Evolutionary conservation across 441 rosid species (phyloP).

Genomic region (Omphalea diandra): DNA sequence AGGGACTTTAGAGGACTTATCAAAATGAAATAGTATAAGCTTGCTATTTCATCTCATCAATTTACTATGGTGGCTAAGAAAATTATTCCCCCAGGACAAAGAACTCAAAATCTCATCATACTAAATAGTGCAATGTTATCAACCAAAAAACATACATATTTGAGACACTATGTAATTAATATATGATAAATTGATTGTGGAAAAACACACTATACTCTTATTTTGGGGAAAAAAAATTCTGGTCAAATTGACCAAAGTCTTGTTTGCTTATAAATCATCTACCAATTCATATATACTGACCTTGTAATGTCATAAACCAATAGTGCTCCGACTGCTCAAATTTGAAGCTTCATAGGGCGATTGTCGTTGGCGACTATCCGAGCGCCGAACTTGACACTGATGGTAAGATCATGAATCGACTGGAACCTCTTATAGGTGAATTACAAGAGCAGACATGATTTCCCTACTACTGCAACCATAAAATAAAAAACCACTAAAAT

Average conservation of each 20-base stretch:
- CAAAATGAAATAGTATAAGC: constrained; percentile 58
- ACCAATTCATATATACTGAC: constrained; percentile 29
- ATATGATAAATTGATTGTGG: too few species aligned
- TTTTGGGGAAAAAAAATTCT: neutral
- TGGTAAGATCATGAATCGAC: constrained; percentile 90
- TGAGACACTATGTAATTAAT: too few species aligned
- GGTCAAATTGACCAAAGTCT: neutral
- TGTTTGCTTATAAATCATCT: neutral
- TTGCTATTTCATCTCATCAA: constrained; percentile 72
- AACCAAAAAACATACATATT: too few species aligned
- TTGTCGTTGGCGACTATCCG: constrained; percentile 85
- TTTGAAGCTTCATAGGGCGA: constrained; percentile 91
- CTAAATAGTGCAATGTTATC: constrained; percentile 26
- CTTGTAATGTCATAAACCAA: constrained; percentile 95
- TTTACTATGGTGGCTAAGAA: constrained; percentile 89
- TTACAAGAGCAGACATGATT: constrained; percentile 84
- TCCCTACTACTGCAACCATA: constrained; percentile 63
- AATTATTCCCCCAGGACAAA: constrained; percentile 58
- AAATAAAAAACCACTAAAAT: neutral
- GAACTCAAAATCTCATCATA: constrained; percentile 30
- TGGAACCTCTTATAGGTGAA: constrained; percentile 92
- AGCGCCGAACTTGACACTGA: constrained; percentile 89
- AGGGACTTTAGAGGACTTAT: too few species aligned
- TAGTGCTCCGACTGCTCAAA: constrained; percentile 92
- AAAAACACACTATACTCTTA: neutral